A percentile compares a stretch with the other conserved stretches of the same genome.
Conservation (phyloP, 805 yeast genomes). For the Lachancea meyersii region DNA sequence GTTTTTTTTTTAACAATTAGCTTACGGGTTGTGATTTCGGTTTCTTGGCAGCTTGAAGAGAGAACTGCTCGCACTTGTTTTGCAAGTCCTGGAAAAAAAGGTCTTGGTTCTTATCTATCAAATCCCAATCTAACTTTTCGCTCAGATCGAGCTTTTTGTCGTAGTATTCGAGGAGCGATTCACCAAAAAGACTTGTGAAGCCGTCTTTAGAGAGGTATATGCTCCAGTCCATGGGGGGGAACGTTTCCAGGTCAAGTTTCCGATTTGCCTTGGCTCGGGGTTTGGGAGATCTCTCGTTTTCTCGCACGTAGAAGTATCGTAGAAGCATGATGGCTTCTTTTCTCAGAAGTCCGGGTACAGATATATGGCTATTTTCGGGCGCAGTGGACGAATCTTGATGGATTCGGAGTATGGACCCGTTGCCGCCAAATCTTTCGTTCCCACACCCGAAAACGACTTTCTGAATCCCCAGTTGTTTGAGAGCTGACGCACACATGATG, state of each 20-base stretch:
- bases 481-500: constrained; percentile 93
- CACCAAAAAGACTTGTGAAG: constrained; percentile 36
- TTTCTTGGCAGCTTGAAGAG: constrained; percentile 12
- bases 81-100: constrained; percentile 13
- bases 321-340: constrained; percentile 78
- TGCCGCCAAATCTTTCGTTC: constrained; percentile 94
- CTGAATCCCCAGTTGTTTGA: constrained; percentile 70
- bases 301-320: constrained; percentile 77
- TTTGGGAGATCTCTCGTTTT: constrained; percentile 78
- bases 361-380: constrained; percentile 35
- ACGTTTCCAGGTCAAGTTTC: constrained; percentile 48
- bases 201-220: constrained; percentile 46
- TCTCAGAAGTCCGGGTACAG: constrained; percentile 72
- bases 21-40: constrained; percentile 9
- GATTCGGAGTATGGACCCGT: constrained; percentile 74
- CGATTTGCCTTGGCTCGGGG: constrained; percentile 71
- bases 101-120: constrained; percentile 21
- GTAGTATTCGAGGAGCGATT: constrained; percentile 11
- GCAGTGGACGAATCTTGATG: constrained; percentile 39
- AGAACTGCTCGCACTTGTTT: constrained; percentile 9
- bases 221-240: constrained; percentile 54
- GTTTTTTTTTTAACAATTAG: constrained; percentile 1
- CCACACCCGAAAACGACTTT: constrained; percentile 86
- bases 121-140: constrained; percentile 20
- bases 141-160: constrained; percentile 16